These are phyloP conservation scores for Diversispora eburnea DNA, from an alignment of 192 early-diverging fungal genomes.

Conservation along the genomic window DNA sequence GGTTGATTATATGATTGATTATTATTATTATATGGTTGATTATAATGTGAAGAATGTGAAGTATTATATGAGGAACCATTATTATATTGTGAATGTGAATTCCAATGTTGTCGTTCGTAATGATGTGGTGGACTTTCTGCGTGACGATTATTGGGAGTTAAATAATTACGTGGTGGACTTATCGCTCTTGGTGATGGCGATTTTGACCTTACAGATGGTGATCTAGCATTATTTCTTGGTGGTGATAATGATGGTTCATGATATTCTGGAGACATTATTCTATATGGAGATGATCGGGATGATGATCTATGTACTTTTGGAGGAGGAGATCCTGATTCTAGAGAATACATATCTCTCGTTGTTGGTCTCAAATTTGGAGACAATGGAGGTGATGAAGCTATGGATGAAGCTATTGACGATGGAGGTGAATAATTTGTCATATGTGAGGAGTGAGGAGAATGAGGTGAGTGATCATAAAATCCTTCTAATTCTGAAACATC, in stretches of 20 bases:
- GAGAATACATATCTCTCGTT: conserved; percentile 7
- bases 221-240: conserved; percentile 21
- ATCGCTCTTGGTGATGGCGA: conserved; percentile 21
- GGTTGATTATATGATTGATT: conserved; percentile 9
- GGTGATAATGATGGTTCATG: conserved; percentile 20
- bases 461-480: conserved; percentile 29
- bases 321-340: conserved; percentile 21
- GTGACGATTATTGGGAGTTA: background rate
- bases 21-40: conserved; percentile 8
- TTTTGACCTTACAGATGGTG: conserved; percentile 22
- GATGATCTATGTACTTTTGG: background rate
- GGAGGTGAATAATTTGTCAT: conserved; percentile 20
- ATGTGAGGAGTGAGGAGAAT: too few relatives aligned
- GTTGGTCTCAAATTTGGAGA: conserved; percentile 20
- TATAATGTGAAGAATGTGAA: background rate
- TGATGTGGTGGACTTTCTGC: conserved; percentile 10
- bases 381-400: conserved; percentile 30
- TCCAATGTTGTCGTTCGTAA: conserved; percentile 6
- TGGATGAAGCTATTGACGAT: conserved; percentile 29
- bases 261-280: background rate
- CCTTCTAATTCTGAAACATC: conserved; percentile 38
- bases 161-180: conserved; percentile 19
- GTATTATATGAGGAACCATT: too few relatives aligned
- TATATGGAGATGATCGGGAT: conserved; percentile 26
- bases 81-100: background rate